Percentiles rank a stretch among this genome's conserved stretches.
Evolutionary conservation across 768 basidiomycete genomes (phyloP).

Genomic region (Sutorius australiensis): DNA sequence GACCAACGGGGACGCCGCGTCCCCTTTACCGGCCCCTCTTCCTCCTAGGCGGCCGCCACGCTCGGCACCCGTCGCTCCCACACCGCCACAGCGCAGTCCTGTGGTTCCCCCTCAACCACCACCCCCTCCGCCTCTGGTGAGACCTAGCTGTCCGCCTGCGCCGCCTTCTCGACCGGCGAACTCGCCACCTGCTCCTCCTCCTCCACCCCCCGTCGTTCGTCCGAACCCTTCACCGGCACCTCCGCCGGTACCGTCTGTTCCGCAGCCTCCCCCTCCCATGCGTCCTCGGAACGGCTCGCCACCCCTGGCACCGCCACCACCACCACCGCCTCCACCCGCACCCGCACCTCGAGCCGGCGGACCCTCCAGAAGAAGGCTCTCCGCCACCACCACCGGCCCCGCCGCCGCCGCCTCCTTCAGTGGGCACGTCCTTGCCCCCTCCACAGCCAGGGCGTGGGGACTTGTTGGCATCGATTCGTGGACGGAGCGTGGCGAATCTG

Average conservation of each 20-base stretch:
- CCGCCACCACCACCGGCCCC: slow-evolving; percentile 36
- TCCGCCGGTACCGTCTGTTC: not conserved
- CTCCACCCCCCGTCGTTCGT: slow-evolving; percentile 12
- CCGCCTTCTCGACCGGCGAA: slow-evolving; percentile 35
- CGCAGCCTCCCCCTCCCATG: slow-evolving; percentile 25
- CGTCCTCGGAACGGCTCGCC: slow-evolving; percentile 21
- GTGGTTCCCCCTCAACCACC: slow-evolving; percentile 26
- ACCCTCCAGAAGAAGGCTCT: slow-evolving; percentile 27
- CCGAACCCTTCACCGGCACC: slow-evolving; percentile 31
- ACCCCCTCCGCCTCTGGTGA: slow-evolving; percentile 32
- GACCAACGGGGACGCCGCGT: slow-evolving; percentile 17
- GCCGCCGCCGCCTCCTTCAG: slow-evolving; percentile 37
- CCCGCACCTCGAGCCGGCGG: too few species aligned
- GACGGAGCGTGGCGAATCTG: slow-evolving; percentile 68
- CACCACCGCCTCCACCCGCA: slow-evolving; percentile 33
- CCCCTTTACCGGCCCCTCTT: slow-evolving; percentile 34
- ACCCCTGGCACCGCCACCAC: slow-evolving; percentile 39
- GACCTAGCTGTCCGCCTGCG: slow-evolving; percentile 25
- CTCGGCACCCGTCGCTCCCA: slow-evolving; percentile 10
- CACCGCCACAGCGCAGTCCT: slow-evolving; percentile 25
- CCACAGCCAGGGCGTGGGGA: slow-evolving; percentile 59
- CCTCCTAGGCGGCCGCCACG: slow-evolving; percentile 33
- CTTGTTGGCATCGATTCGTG: slow-evolving; percentile 78
- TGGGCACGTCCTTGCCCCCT: slow-evolving; percentile 32
- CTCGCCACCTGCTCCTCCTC: slow-evolving; percentile 33